phyloP scores from a whole-genome alignment of 495 filamentous ascomycete genomes.

The Lasiosphaeriaceae sp. region DNA sequence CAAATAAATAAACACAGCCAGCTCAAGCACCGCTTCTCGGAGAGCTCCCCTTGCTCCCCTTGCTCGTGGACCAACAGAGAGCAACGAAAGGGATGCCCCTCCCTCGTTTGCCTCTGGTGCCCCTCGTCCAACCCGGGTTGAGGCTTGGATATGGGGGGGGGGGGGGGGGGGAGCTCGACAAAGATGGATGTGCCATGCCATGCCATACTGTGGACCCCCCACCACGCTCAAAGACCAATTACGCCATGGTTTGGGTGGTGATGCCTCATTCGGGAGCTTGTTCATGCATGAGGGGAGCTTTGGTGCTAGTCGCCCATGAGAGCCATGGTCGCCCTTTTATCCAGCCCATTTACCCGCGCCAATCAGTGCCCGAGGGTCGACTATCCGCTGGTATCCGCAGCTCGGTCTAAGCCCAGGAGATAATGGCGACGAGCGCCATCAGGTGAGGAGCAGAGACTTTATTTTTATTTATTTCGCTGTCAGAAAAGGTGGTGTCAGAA shows the following conservation, averaged over 20 bases:
- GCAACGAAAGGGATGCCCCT: too few relatives aligned
- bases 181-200: too few relatives aligned
- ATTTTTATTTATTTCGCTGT: neutral
- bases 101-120: too few relatives aligned
- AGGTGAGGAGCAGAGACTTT: slow-evolving; percentile 34
- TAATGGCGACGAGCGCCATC: slow-evolving; percentile 14
- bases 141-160: neutral
- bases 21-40: too few relatives aligned
- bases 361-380: slow-evolving; percentile 18
- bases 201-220: neutral
- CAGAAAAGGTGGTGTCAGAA: neutral
- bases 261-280: slow-evolving; percentile 10
- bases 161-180: neutral
- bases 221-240: slow-evolving; percentile 13
- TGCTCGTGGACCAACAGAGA: too few relatives aligned
- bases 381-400: neutral
- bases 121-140: too few relatives aligned
- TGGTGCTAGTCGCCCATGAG: neutral
- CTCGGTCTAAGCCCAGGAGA: slow-evolving; percentile 5
- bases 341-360: slow-evolving; percentile 34
- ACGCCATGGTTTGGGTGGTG: slow-evolving; percentile 26
- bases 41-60: too few relatives aligned
- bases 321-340: slow-evolving; percentile 17
- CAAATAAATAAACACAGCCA: too few relatives aligned
- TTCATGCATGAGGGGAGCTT: neutral